phyloP scores from a whole-genome alignment of 805 yeast genomes.

The Ogataea chonburiensis region DNA sequence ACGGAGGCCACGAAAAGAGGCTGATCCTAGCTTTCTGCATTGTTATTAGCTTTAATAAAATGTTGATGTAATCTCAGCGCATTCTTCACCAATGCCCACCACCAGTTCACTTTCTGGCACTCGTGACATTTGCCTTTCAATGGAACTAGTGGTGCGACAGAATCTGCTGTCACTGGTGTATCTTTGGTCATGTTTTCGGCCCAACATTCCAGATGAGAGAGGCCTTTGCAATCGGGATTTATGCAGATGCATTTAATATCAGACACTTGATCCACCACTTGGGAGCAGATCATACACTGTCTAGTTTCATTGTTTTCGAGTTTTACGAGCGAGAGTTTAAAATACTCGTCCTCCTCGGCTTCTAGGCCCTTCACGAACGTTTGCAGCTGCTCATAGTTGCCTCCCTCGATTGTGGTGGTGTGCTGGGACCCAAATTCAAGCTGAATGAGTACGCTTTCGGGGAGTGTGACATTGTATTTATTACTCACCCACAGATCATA shows the following conservation, averaged over 20 bases:
- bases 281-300: conserved; percentile 19
- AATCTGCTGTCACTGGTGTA: conserved; percentile 3
- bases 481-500: conserved; percentile 38
- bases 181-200: conserved; percentile 20
- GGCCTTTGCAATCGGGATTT: conserved; percentile 26
- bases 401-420: conserved; percentile 21
- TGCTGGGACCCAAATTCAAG: conserved; percentile 9
- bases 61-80: conserved; percentile 15
- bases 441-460: conserved; percentile 24
- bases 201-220: conserved; percentile 39
- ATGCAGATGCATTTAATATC: conserved; percentile 27
- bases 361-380: conserved; percentile 16
- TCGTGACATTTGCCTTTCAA: conserved; percentile 26
- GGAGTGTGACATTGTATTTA: conserved; percentile 28
- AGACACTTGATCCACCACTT: conserved; percentile 16
- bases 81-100: conserved; percentile 31
- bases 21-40: neutral
- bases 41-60: conserved; percentile 4
- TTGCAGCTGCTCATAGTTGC: conserved; percentile 33
- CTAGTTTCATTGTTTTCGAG: conserved; percentile 10
- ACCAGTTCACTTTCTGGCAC: conserved; percentile 28
- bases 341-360: conserved; percentile 16
- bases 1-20: conserved; percentile 32
- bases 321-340: conserved; percentile 16
- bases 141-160: conserved; percentile 26